These are phyloP conservation scores for Nakaseomyces kungkrabaensis DNA, from an alignment of 1,139 yeast genomes.

Conservation along the genomic window DNA sequence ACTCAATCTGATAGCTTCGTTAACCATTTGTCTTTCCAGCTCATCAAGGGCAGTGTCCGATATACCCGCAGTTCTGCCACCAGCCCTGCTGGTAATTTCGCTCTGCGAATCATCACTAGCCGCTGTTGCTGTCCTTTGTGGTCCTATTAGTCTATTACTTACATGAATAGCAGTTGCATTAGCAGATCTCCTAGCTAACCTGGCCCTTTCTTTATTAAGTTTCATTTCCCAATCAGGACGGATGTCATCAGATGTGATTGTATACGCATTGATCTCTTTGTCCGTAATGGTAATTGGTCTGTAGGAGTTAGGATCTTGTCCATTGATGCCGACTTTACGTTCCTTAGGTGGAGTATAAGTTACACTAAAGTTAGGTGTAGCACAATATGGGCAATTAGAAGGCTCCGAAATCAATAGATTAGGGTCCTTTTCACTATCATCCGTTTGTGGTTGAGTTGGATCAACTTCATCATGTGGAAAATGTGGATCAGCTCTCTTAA, in stretches of 20 bases:
- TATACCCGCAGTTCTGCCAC: slow-evolving; percentile 4
- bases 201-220: slow-evolving; percentile 59
- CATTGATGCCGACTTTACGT: slow-evolving; percentile 43
- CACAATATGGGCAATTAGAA: slow-evolving; percentile 91
- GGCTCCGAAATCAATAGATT: slow-evolving; percentile 72
- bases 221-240: slow-evolving; percentile 90
- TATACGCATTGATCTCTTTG: background rate
- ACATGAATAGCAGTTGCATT: slow-evolving; percentile 86
- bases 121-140: slow-evolving; percentile 14
- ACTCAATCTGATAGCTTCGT: slow-evolving; percentile 71
- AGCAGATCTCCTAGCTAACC: slow-evolving; percentile 77
- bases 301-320: slow-evolving; percentile 13
- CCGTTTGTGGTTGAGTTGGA: slow-evolving; percentile 27
- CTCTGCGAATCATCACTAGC: slow-evolving; percentile 15
- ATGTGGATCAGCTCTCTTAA: slow-evolving; percentile 89
- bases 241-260: slow-evolving; percentile 65
- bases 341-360: slow-evolving; percentile 57
- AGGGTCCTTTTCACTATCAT: slow-evolving; percentile 36
- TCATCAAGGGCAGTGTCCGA: slow-evolving; percentile 30
- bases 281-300: background rate
- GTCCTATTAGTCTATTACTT: slow-evolving; percentile 55
- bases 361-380: slow-evolving; percentile 77
- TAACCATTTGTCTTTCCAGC: slow-evolving; percentile 71
- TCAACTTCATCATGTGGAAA: slow-evolving; percentile 67
- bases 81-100: slow-evolving; percentile 6